Base-by-base conservation (phyloP, 176 grass and related monocot species). In the Pontederia paniculata region DNA sequence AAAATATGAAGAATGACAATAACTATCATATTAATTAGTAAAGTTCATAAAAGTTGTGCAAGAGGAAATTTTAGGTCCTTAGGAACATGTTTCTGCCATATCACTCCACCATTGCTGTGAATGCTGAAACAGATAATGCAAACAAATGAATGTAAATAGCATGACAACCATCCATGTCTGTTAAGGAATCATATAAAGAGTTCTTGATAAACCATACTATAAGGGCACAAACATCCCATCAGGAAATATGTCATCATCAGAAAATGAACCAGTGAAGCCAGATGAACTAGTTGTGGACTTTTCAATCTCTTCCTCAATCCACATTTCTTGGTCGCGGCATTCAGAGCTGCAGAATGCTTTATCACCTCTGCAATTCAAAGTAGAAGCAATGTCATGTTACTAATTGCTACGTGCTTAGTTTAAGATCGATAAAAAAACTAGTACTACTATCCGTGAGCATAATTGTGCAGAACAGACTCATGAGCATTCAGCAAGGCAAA, bases 221-320 rank as follows among this genome's bases (percentile, higher is more conserved):
- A 69, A 82, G 9, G 87, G 31, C 21, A 84, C 75, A 43, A 80
- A 15, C 80, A 93, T 82, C 58, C 88, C 87, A 7, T 81, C 74
- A 61, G 93, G 81, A 66, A 99, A 99, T 67, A 80, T 88, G 44
- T 93, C 94, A 20, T 96, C 87, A 45, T 88, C 60, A 43, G 74
- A 65, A 45, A 70, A 74, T 17, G 80, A 82, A 23, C 51, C 74
- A 60, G 71, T 74, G 1, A 75, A 88, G 46, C 70, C 64, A 11
- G 72, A 57, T 45, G 77, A 73, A 52, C 6, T 19, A 25, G 20
- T 16, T 9, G 50, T 58, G 28, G 42, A 61, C 37, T 93, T 88
- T 77, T 88, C 78, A 2, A 63, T 69, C 50, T 88, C 78, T 70
- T 88, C 87, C 13, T 93, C 87, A 21, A 76, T 66, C 64, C 71